phyloP scores from a whole-genome alignment of 2,329 filamentous ascomycete species.

The Penicillium expansum region DNA sequence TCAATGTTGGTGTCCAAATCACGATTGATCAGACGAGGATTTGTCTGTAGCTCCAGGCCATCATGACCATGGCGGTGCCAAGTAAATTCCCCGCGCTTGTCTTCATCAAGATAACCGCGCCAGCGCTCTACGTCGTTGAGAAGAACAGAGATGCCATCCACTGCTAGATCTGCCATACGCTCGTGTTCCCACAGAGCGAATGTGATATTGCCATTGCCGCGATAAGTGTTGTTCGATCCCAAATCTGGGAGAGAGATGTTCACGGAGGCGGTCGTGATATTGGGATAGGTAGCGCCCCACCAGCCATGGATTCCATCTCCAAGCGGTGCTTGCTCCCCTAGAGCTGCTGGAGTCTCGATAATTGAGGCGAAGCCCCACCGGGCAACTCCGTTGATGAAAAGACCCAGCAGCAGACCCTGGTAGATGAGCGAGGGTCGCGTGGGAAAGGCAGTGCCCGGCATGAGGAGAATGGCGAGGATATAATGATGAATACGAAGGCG shows the following conservation, averaged over 20 bases:
- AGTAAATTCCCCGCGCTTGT: constrained; percentile 48
- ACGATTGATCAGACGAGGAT: constrained; percentile 24
- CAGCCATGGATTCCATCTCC: constrained; percentile 44
- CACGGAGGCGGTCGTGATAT: constrained; percentile 52
- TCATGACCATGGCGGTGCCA: constrained; percentile 48
- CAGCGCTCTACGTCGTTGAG: constrained; percentile 65
- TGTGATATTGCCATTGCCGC: constrained; percentile 47
- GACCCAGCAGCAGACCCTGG: constrained; percentile 82
- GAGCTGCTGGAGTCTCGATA: constrained; percentile 72
- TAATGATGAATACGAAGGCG: constrained; percentile 93
- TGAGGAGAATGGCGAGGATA: constrained; percentile 78
- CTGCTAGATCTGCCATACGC: constrained; percentile 39
- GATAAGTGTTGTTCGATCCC: constrained; percentile 28
- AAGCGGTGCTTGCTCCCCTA: constrained; percentile 54
- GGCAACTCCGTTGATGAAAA: constrained; percentile 92
- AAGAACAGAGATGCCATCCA: constrained; percentile 59
- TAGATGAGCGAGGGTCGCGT: constrained; percentile 81
- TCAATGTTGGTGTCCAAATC: constrained; percentile 13
- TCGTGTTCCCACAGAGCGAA: constrained; percentile 44
- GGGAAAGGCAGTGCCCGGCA: constrained; percentile 85
- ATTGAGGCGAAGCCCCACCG: constrained; percentile 91
- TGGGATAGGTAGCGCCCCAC: constrained; percentile 47
- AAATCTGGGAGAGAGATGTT: constrained; percentile 45
- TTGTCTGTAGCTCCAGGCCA: constrained; percentile 36
- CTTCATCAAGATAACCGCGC: constrained; percentile 54